These are phyloP conservation scores for Streptanthus diversifolius DNA, from an alignment of 345 rosid species.

Conservation along the genomic window DNA sequence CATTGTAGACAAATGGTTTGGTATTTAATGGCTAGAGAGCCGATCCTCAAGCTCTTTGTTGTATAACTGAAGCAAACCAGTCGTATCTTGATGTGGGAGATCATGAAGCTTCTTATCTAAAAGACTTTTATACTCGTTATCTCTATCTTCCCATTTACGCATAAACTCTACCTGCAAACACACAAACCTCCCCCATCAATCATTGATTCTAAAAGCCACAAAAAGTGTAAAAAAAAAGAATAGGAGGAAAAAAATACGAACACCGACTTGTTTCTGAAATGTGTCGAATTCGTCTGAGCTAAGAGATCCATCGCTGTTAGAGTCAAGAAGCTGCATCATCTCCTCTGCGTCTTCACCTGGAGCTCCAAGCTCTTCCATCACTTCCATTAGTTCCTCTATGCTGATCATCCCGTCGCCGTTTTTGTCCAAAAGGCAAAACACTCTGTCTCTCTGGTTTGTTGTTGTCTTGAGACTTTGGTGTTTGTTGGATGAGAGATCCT, in stretches of 20 bases:
- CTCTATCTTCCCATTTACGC: conserved; percentile 65
- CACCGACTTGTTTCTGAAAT: conserved; percentile 76
- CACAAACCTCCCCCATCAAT: background rate
- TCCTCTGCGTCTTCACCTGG: conserved; percentile 85
- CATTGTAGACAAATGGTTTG: background rate
- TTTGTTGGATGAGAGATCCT: conserved; percentile 58
- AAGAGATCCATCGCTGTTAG: conserved; percentile 89
- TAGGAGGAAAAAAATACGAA: no score
- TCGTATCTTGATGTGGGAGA: conserved; percentile 33
- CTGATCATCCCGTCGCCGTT: conserved; percentile 95
- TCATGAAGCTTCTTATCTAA: conserved; percentile 65
- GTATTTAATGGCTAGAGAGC: conserved; percentile 39
- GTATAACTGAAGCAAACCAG: conserved; percentile 57
- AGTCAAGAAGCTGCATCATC: conserved; percentile 95
- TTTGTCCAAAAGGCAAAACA: conserved; percentile 76
- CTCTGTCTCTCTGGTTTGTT: conserved; percentile 53
- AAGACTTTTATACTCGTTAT: conserved; percentile 49
- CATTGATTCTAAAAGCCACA: background rate
- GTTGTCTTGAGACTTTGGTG: conserved; percentile 47
- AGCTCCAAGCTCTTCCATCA: conserved; percentile 97
- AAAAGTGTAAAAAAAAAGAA: background rate
- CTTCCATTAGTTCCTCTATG: conserved; percentile 87
- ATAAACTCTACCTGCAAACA: conserved; percentile 65
- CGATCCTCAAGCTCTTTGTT: conserved; percentile 58
- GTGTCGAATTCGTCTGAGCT: conserved; percentile 82